Conservation (phyloP, 1,284 basidiomycete species). For the Coniferiporia weirii region DNA sequence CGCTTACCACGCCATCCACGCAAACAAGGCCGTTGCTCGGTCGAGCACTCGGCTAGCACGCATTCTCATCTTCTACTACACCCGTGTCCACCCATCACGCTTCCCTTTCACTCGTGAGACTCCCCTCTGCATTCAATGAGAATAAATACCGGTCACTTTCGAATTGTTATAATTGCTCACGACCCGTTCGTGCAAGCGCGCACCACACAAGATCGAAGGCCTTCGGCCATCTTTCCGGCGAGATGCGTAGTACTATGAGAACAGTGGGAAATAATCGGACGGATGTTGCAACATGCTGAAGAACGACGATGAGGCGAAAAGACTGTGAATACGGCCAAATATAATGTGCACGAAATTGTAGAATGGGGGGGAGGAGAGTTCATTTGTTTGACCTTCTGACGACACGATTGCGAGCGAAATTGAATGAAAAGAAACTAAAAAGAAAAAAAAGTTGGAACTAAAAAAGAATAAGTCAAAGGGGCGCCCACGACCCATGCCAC, state of each 20-base stretch:
- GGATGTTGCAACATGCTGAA: constrained; percentile 48
- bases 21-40: too few relatives aligned
- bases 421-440: constrained; percentile 8
- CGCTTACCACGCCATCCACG: not conserved
- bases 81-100: not conserved
- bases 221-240: constrained; percentile 1
- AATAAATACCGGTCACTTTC: constrained; percentile 9
- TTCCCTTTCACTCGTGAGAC: constrained; percentile 14
- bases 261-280: constrained; percentile 37
- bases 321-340: constrained; percentile 27
- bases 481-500: constrained; percentile 8
- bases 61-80: not conserved
- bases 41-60: not conserved
- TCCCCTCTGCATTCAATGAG: constrained; percentile 5
- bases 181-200: not conserved
- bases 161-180: constrained; percentile 4
- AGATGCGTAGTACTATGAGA: constrained; percentile 14
- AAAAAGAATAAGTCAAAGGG: constrained; percentile 21
- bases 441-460: constrained; percentile 10
- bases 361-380: constrained; percentile 13
- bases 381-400: constrained; percentile 14
- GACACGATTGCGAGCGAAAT: constrained; percentile 6
- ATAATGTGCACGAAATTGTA: constrained; percentile 19
- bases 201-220: not conserved
- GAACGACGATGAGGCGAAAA: constrained; percentile 24